A percentile compares a stretch with the other conserved stretches of the same genome.
Conservation (phyloP, 2,329 filamentous ascomycete genomes). For the Elsinoe fawcettii region DNA sequence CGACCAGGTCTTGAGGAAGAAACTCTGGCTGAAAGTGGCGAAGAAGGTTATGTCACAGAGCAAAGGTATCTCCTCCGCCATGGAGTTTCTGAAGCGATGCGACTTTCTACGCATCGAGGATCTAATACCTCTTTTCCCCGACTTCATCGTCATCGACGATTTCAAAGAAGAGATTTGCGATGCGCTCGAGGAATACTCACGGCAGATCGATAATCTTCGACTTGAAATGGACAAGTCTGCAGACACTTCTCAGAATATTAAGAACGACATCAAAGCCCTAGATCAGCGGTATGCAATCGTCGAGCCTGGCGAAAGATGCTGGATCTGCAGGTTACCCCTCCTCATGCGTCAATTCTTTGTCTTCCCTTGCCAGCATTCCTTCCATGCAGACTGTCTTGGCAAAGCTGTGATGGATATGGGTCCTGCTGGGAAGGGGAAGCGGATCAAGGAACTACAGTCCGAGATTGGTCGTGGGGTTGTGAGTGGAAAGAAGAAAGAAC, state of each 20-base stretch:
- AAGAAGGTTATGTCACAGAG: constrained; percentile 85
- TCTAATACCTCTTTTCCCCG: constrained; percentile 94
- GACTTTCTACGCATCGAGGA: constrained; percentile 93
- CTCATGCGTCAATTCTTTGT: constrained; percentile 93
- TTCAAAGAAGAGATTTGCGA: constrained; percentile 98
- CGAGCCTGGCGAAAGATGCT: constrained; percentile 90
- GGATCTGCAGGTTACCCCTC: constrained; percentile 76
- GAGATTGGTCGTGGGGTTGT: constrained; percentile 65
- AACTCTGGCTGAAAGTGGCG: constrained; percentile 90
- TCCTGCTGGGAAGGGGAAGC: constrained; percentile 64
- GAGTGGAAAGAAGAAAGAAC: constrained; percentile 66
- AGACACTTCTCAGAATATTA: constrained; percentile 82
- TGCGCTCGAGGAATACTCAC: constrained; percentile 86
- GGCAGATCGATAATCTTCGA: constrained; percentile 79
- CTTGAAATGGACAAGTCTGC: constrained; percentile 94
- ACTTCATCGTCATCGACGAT: constrained; percentile 97
- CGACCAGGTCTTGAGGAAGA: constrained; percentile 75
- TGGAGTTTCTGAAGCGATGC: constrained; percentile 86
- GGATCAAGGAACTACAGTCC: constrained; percentile 77
- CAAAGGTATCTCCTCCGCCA: constrained; percentile 75
- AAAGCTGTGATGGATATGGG: constrained; percentile 76
- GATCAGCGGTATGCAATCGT: constrained; percentile 92
- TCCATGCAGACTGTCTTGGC: constrained; percentile 90
- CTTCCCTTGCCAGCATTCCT: constrained; percentile 95
- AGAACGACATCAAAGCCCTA: constrained; percentile 75